Percentiles rank a stretch among this genome's conserved stretches.
phyloP scores from a whole-genome alignment of 148 eudicot genomes.

The Cornus florida region DNA sequence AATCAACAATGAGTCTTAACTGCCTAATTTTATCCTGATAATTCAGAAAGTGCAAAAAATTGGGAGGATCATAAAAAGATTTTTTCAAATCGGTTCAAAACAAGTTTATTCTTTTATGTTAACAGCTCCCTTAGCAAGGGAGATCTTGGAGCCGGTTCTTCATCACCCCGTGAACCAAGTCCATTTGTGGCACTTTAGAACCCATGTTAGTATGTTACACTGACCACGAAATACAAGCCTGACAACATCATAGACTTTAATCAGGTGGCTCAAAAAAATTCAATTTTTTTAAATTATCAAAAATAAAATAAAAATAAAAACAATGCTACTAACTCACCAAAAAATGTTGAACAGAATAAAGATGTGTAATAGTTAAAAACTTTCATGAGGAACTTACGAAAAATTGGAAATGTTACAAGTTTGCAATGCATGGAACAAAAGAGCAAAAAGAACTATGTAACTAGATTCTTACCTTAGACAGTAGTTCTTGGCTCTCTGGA shows the following conservation, averaged over 20 bases:
- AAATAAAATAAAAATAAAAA: too few relatives aligned
- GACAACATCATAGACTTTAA: background rate
- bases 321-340: background rate
- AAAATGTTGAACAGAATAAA: background rate
- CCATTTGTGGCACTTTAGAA: background rate
- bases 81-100: background rate
- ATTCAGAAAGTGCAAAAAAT: background rate
- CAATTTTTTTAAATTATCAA: background rate
- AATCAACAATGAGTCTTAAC: background rate
- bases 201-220: background rate
- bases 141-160: background rate
- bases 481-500: conserved; percentile 95
- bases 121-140: background rate
- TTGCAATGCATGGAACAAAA: too few relatives aligned
- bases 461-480: conserved; percentile 66
- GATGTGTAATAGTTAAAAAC: background rate
- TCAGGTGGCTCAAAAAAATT: background rate
- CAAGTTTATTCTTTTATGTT: too few relatives aligned
- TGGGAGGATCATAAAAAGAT: background rate
- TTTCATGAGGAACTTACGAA: too few relatives aligned
- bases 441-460: too few relatives aligned
- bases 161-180: background rate
- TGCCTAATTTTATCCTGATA: background rate
- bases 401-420: too few relatives aligned
- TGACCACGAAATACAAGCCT: background rate